Conservation (phyloP, 1,284 basidiomycete genomes). For the Austroboletus niveus region DNA sequence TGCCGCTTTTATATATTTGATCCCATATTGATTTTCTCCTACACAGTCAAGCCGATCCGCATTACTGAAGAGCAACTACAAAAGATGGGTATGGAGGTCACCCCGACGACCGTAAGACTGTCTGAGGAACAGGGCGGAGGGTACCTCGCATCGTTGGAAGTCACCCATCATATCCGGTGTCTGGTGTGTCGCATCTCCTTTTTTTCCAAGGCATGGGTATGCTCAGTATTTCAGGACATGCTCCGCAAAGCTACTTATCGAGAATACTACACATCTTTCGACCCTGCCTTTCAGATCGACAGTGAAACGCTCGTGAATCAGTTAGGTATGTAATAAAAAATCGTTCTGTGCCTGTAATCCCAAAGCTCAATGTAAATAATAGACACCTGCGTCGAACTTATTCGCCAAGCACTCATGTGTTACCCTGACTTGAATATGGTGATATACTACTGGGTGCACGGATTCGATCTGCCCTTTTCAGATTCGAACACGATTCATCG, state of each 20-base stretch:
- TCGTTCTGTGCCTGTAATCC: neutral
- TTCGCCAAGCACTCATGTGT: conserved; percentile 1
- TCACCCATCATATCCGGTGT: conserved; percentile 10
- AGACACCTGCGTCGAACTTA: neutral
- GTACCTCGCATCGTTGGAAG: conserved; percentile 5
- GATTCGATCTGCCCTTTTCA: neutral
- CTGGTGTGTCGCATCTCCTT: neutral
- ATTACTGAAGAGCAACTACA: conserved; percentile 1
- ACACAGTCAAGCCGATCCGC: conserved; percentile 1
- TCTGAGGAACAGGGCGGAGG: conserved; percentile 7
- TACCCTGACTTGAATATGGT: conserved; percentile 3
- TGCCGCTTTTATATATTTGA: too few relatives aligned
- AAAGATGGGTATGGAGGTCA: conserved; percentile 1
- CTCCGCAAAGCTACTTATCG: conserved; percentile 1
- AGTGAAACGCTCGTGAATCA: neutral
- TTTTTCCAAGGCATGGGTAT: neutral
- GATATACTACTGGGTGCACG: conserved; percentile 4
- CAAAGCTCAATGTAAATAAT: neutral
- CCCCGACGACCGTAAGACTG: conserved; percentile 1
- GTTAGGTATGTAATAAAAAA: neutral
- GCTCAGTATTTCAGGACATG: neutral
- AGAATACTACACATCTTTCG: conserved; percentile 1
- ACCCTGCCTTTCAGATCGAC: neutral
- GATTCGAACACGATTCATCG: neutral
- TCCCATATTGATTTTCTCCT: too few relatives aligned